Percentiles rank a stretch among this genome's conserved stretches.
Conservation (phyloP, 805 yeast genomes). For the Barnettozyma salicaria region DNA sequence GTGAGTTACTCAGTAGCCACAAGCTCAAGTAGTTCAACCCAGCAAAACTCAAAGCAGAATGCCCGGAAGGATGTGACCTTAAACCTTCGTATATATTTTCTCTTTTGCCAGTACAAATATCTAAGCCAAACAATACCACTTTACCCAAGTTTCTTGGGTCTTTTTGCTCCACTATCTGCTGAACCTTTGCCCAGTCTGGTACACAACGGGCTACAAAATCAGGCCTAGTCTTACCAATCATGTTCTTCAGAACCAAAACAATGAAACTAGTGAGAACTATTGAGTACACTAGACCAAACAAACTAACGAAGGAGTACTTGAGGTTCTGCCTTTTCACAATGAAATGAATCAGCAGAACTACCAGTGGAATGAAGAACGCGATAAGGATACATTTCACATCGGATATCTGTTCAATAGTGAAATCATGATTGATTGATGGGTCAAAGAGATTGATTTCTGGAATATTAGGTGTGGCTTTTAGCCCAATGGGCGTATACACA, state of each 20-base stretch:
- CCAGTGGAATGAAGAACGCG: slow-evolving; percentile 3
- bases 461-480: slow-evolving; percentile 6
- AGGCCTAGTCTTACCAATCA: slow-evolving; percentile 86
- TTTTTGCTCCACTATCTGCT: slow-evolving; percentile 9
- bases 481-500: slow-evolving; percentile 4
- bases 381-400: slow-evolving; percentile 4
- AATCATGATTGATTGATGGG: slow-evolving; percentile 9
- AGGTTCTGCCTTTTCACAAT: slow-evolving; percentile 2
- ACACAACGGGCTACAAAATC: slow-evolving; percentile 82
- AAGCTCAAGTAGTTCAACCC: slow-evolving; percentile 55
- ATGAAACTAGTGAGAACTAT: slow-evolving; percentile 11
- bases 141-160: slow-evolving; percentile 9
- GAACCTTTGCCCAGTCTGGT: slow-evolving; percentile 36
- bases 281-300: slow-evolving; percentile 10
- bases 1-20: slow-evolving; percentile 60
- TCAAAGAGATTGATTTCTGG: slow-evolving; percentile 11
- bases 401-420: slow-evolving; percentile 6
- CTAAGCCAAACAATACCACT: slow-evolving; percentile 24
- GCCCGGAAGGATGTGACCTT: slow-evolving; percentile 79
- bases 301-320: slow-evolving; percentile 7
- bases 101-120: slow-evolving; percentile 50
- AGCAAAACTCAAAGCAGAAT: slow-evolving; percentile 61
- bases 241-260: slow-evolving; percentile 51
- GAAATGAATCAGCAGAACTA: slow-evolving; percentile 3
- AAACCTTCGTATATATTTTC: slow-evolving; percentile 55